Conservation (phyloP, 768 basidiomycete genomes). For the Macrolepiota albuminosa region DNA sequence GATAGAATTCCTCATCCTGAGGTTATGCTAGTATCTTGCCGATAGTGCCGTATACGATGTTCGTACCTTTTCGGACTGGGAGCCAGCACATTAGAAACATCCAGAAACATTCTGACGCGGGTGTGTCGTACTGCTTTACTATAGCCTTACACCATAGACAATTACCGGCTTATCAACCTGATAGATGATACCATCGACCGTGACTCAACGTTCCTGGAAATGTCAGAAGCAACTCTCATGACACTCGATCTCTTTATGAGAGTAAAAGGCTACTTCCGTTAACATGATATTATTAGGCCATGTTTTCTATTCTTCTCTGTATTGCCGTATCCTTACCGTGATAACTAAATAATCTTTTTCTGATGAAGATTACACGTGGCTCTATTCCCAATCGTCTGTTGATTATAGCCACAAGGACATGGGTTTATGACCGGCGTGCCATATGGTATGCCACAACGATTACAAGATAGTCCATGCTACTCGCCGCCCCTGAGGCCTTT, state of each 20-base stretch:
- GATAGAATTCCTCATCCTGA: too few relatives aligned
- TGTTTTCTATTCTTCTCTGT: neutral
- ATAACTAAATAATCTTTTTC: neutral
- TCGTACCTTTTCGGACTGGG: too few relatives aligned
- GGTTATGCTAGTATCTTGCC: too few relatives aligned
- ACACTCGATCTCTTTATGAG: neutral
- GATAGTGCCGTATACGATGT: too few relatives aligned
- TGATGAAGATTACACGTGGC: neutral
- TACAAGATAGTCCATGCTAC: neutral
- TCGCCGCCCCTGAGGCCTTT: neutral
- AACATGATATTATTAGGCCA: neutral
- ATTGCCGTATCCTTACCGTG: neutral
- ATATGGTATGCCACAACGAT: neutral
- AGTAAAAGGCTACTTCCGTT: neutral
- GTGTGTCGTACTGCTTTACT: too few relatives aligned
- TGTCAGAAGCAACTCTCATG: too few relatives aligned
- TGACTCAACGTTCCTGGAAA: neutral
- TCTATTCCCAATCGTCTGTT: neutral
- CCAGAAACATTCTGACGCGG: too few relatives aligned
- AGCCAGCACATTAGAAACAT: too few relatives aligned
- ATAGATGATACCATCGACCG: neutral
- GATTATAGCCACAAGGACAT: neutral
- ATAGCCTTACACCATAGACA: too few relatives aligned
- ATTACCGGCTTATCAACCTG: too few relatives aligned
- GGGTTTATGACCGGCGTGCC: neutral